Conservation (phyloP, 805 yeast genomes). For the Ogataea zsoltii region DNA sequence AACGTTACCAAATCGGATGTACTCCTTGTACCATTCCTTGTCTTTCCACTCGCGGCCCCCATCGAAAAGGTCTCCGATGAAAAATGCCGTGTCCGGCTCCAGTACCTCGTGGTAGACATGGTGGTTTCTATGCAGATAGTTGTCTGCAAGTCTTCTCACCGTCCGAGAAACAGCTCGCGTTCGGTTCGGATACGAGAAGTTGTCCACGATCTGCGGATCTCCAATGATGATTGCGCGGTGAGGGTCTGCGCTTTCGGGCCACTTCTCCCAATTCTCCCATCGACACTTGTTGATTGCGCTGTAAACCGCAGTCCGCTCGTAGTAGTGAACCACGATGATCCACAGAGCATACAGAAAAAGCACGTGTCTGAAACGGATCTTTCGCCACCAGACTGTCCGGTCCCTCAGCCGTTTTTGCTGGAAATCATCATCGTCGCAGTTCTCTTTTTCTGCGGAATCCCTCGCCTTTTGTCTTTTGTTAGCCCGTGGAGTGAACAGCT, state of each 20-base stretch:
- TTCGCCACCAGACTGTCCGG: not conserved
- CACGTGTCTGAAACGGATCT: slow-evolving; percentile 18
- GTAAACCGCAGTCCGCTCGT: slow-evolving; percentile 53
- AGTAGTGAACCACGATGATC: slow-evolving; percentile 48
- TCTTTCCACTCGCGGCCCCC: slow-evolving; percentile 67
- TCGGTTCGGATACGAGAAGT: slow-evolving; percentile 79
- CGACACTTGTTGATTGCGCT: slow-evolving; percentile 47
- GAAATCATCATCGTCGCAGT: not conserved
- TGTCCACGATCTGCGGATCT: slow-evolving; percentile 93
- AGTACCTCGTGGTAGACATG: slow-evolving; percentile 54
- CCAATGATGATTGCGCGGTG: slow-evolving; percentile 57
- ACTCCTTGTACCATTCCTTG: slow-evolving; percentile 63
- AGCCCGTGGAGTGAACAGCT: not conserved
- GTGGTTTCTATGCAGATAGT: slow-evolving; percentile 79
- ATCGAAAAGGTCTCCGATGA: slow-evolving; percentile 90
- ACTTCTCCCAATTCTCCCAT: slow-evolving; percentile 71
- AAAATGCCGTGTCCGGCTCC: slow-evolving; percentile 74
- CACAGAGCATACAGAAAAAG: slow-evolving; percentile 38
- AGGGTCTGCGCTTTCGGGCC: slow-evolving; percentile 40
- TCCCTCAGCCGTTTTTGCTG: not conserved
- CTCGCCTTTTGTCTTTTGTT: not conserved
- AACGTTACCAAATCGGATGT: slow-evolving; percentile 60
- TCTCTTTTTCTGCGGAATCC: not conserved
- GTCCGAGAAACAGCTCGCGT: slow-evolving; percentile 51
- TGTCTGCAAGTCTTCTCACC: slow-evolving; percentile 66